Percentiles rank a stretch among this genome's conserved stretches.
These are phyloP conservation scores for Aureococcus anophagefferens DNA, from an alignment of 108 stramenopile species.

Conservation along the genomic window DNA sequence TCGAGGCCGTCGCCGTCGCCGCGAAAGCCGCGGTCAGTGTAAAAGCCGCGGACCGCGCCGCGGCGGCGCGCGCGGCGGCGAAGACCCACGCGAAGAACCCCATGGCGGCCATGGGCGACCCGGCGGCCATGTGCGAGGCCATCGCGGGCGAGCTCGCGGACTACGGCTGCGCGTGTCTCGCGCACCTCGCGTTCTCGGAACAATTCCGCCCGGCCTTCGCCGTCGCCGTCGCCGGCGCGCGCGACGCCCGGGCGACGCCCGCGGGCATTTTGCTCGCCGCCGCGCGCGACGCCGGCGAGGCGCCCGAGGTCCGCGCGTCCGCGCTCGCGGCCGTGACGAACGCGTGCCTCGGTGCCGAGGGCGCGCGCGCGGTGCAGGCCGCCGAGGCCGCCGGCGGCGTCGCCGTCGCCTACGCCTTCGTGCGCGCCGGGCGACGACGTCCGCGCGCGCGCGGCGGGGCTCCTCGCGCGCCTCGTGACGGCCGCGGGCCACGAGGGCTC, in stretches of 20 bases:
- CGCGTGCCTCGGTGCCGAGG: neutral
- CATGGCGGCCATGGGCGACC: no score
- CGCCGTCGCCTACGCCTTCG: neutral
- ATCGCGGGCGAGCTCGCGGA: neutral
- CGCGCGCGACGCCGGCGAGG: neutral
- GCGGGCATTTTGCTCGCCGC: neutral
- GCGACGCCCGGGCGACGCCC: neutral
- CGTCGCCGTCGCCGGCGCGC: neutral
- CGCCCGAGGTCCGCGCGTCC: neutral
- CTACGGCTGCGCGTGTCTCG: neutral
- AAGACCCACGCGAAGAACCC: no score
- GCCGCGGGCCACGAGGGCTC: neutral
- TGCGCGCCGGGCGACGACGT: neutral
- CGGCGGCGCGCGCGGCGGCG: no score
- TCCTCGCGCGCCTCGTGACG: constrained; percentile 1
- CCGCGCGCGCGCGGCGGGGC: neutral
- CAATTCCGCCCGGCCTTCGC: neutral
- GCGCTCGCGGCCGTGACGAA: neutral
- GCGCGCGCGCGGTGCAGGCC: neutral
- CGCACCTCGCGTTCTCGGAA: neutral
- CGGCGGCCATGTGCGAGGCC: neutral
- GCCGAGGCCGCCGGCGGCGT: neutral
- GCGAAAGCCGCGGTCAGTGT: no score
- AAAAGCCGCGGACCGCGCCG: no score
- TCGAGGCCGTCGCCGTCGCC: no score